Conservation (phyloP, 2,329 filamentous ascomycete genomes). For the Epichloe typhina region DNA sequence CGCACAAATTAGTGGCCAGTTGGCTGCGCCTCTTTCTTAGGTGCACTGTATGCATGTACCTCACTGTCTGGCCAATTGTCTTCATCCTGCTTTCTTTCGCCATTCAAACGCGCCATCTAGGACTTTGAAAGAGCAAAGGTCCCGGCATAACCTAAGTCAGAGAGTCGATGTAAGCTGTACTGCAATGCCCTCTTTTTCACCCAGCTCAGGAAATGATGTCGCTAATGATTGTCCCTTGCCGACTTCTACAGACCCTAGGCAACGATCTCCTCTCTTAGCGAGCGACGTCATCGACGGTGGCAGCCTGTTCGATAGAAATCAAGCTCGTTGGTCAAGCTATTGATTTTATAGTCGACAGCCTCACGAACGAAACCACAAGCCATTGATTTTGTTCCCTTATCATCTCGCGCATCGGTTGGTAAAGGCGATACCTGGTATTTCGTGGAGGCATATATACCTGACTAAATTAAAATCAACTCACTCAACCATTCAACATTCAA, state of each 20-base stretch:
- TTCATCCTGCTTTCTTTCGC: no score
- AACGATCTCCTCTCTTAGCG: background rate
- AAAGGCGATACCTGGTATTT: background rate
- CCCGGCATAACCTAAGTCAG: no score
- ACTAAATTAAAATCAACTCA: background rate
- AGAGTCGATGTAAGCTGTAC: no score
- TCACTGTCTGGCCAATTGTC: no score
- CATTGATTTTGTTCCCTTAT: background rate
- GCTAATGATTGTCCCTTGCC: background rate
- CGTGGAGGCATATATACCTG: background rate
- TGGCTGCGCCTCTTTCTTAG: no score
- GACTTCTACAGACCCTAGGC: background rate
- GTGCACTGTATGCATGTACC: no score
- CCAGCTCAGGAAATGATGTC: background rate
- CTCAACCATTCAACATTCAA: no score
- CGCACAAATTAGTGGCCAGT: no score
- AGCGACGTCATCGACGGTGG: constrained; percentile 1
- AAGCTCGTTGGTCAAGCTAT: background rate
- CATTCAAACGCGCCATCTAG: no score
- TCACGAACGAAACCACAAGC: background rate
- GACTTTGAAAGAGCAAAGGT: background rate
- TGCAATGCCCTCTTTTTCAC: background rate
- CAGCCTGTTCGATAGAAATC: background rate
- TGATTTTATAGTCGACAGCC: background rate
- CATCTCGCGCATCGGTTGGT: background rate